These are phyloP conservation scores for Phialemonium atrogriseum DNA, from an alignment of 2,329 filamentous ascomycete species.

Conservation along the genomic window DNA sequence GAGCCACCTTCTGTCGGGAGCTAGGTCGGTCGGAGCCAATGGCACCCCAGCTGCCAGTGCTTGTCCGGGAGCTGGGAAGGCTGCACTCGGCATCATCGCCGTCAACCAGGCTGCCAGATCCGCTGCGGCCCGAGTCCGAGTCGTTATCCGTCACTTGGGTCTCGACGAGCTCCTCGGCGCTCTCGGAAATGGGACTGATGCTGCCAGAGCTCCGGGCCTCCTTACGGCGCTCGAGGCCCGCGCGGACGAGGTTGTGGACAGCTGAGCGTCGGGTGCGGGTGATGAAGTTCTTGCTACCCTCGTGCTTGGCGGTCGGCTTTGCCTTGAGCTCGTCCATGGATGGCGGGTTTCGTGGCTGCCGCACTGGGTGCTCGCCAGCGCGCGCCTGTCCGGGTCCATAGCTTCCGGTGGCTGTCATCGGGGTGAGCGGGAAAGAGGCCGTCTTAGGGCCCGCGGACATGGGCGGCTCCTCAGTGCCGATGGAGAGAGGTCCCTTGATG, in stretches of 20 bases:
- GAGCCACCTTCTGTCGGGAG: constrained; percentile 54
- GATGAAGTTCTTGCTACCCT: constrained; percentile 97
- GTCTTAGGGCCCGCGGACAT: constrained; percentile 68
- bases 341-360: constrained; percentile 88
- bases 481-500: constrained; percentile 38
- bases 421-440: constrained; percentile 70
- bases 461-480: constrained; percentile 36
- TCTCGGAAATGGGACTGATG: constrained; percentile 86
- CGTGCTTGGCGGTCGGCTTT: constrained; percentile 85
- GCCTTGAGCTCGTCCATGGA: constrained; percentile 82
- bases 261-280: constrained; percentile 87
- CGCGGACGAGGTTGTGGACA: constrained; percentile 83
- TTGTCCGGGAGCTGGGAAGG: constrained; percentile 67
- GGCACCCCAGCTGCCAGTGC: constrained; percentile 65
- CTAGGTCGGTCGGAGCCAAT: constrained; percentile 81
- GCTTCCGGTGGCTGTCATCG: constrained; percentile 57
- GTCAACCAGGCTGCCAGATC: constrained; percentile 66
- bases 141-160: constrained; percentile 66
- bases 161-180: constrained; percentile 52
- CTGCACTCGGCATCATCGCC: constrained; percentile 58
- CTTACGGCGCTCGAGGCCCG: constrained; percentile 79
- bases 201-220: constrained; percentile 65
- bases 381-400: constrained; percentile 91
- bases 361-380: constrained; percentile 87
- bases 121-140: constrained; percentile 62